phyloP scores from a whole-genome alignment of 208 protist genomes.

The Leishmania amazonensis region DNA sequence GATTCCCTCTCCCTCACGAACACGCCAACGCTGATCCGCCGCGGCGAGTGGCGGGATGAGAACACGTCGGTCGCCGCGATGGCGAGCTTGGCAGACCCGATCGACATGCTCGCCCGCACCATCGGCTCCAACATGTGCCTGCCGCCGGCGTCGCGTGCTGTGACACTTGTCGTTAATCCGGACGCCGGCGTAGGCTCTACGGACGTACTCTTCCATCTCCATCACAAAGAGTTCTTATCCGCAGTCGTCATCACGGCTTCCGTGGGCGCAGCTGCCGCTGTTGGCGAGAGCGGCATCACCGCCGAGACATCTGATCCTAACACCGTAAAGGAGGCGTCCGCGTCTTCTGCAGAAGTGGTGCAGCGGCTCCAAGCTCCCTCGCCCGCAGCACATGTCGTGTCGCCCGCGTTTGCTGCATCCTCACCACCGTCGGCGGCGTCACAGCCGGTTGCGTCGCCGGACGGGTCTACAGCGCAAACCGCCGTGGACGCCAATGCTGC shows the following conservation, averaged over 20 bases:
- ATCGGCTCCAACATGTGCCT: conserved; percentile 10
- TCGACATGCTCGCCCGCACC: conserved; percentile 12
- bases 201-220: not conserved
- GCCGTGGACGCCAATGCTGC: not conserved
- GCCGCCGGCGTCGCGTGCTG: not conserved
- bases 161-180: not conserved
- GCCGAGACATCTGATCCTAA: not conserved
- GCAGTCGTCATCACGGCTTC: not conserved
- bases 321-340: not conserved
- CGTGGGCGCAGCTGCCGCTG: not conserved
- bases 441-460: not conserved
- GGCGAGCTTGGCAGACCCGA: conserved; percentile 9
- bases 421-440: not conserved
- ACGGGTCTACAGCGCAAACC: not conserved
- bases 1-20: conserved; percentile 27
- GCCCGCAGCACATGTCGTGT: not conserved
- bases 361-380: not conserved
- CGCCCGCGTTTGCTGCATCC: not conserved
- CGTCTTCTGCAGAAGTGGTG: not conserved
- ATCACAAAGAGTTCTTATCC: not conserved
- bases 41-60: conserved; percentile 9
- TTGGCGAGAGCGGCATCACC: not conserved
- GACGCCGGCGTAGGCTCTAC: not conserved
- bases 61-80: conserved; percentile 17
- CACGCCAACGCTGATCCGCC: conserved; percentile 22